Base-by-base conservation (phyloP, 805 yeast genomes). In the Metschnikowia gelsemii region DNA sequence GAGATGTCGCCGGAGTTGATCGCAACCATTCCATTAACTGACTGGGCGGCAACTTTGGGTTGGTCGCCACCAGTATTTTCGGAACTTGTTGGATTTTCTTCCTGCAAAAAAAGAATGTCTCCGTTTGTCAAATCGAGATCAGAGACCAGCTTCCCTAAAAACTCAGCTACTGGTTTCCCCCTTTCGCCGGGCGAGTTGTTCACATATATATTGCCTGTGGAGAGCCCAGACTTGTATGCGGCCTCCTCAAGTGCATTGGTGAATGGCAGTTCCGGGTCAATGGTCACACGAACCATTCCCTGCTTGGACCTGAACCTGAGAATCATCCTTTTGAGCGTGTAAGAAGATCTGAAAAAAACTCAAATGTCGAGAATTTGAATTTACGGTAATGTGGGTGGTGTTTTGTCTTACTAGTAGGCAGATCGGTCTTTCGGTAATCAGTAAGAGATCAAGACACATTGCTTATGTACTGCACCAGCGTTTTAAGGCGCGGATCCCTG, bases 261-360 rank as follows among this genome's bases (percentile, higher is more conserved):
- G 45, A 86, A 79, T 7, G 66, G 65, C 16, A 69, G 71, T 1
- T 52, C 35, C 3, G 68, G 63, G 19, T 78, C 78, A 21, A 76
- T 78, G 19, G 66, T 59, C 25, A 86, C 74, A 40, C 98, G 75
- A 58, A 78, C 79, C 76, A 80, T 83, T 7, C 98, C 98, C 51
- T 86, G 85, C 55, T 79, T 87, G 21, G 93, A 73, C 56, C 96
- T 76, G 63, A 93, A 87, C 56, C 99, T 66, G 51, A 90, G 57
- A 41, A 67, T 63, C 63, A 49, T 51, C 29, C 35, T 42, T n/a
- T 7, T 22, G 25, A 4, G 29, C 11, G 8, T 23, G 25, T 8
- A 8, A 8, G 9, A 23, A 23, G 11, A 23, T 23, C 11, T 23
- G 8, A 11, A 12, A 26, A 26, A 26, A 11, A 26, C 11, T 5